Percentiles rank a stretch among this genome's conserved stretches.
Evolutionary conservation across 2,329 filamentous ascomycete genomes (phyloP).

Genomic region (Aquanectria penicillioides): DNA sequence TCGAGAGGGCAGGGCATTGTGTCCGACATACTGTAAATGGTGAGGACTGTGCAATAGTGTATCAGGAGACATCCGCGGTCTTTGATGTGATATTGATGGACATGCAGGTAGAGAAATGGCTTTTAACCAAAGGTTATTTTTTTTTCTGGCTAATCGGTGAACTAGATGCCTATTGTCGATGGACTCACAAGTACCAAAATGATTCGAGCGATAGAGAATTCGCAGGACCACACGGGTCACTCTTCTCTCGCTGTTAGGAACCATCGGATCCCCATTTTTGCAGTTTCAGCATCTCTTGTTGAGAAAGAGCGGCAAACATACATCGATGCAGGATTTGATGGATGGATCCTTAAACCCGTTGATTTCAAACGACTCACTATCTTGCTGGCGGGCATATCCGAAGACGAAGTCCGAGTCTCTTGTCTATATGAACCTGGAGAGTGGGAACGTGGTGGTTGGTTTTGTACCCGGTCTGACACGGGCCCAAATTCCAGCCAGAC

Average conservation of each 20-base stretch:
- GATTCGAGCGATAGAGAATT: conserved; percentile 79
- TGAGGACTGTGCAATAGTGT: conserved; percentile 81
- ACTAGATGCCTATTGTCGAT: conserved; percentile 93
- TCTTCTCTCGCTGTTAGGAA: conserved; percentile 69
- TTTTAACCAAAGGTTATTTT: not conserved
- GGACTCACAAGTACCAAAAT: conserved; percentile 84
- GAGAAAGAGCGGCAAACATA: conserved; percentile 77
- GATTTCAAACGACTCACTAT: conserved; percentile 79
- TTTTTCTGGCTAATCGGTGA: conserved; percentile 1
- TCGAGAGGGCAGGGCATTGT: conserved; percentile 79
- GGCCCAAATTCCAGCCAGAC: conserved; percentile 29
- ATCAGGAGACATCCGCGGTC: conserved; percentile 67
- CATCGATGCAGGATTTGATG: conserved; percentile 83
- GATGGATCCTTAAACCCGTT: conserved; percentile 90
- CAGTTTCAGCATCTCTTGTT: conserved; percentile 83
- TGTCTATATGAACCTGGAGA: conserved; percentile 75
- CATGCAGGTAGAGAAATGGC: conserved; percentile 77
- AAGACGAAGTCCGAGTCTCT: conserved; percentile 65
- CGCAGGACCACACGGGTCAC: conserved; percentile 55
- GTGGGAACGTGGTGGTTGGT: conserved; percentile 93
- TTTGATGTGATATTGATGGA: conserved; percentile 92
- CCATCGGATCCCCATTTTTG: conserved; percentile 81
- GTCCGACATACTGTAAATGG: conserved; percentile 82
- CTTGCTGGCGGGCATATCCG: conserved; percentile 75
- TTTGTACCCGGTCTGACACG: conserved; percentile 48